Conservation (phyloP, 495 filamentous ascomycete genomes). For the Glutinoglossum americanum region DNA sequence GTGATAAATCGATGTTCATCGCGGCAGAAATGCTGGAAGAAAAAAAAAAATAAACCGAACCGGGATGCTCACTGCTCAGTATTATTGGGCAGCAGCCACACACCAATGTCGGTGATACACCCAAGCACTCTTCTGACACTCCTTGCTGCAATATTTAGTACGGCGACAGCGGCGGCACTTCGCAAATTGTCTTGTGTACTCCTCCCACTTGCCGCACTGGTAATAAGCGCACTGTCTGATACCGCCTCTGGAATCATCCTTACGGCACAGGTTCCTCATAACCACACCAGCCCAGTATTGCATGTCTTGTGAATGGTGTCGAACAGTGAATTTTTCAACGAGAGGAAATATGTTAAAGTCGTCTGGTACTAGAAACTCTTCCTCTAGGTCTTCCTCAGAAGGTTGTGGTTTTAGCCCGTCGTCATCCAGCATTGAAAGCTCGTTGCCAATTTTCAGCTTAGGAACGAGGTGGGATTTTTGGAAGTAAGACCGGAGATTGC, state of each 20-base stretch:
- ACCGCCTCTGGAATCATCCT: conserved; percentile 82
- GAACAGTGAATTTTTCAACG: conserved; percentile 93
- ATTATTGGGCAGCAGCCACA: conserved; percentile 43
- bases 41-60: not conserved
- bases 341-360: conserved; percentile 96
- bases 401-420: conserved; percentile 23
- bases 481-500: conserved; percentile 85
- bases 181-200: conserved; percentile 86
- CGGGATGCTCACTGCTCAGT: not conserved
- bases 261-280: conserved; percentile 95
- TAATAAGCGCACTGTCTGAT: conserved; percentile 96
- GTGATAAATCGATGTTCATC: not conserved
- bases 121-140: conserved; percentile 98
- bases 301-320: conserved; percentile 89
- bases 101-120: conserved; percentile 97
- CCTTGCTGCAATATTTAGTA: conserved; percentile 99
- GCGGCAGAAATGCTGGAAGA: not conserved
- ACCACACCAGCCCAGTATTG: conserved; percentile 98
- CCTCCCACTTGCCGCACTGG: conserved; percentile 94
- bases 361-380: conserved; percentile 81
- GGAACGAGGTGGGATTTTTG: conserved; percentile 88
- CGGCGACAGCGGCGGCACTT: conserved; percentile 91
- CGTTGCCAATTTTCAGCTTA: conserved; percentile 68
- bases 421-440: conserved; percentile 57
- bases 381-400: conserved; percentile 41